Evolutionary conservation across 192 early-diverging fungal species (phyloP), one percentile per base, ranked within the genome.

Genomic region (Entophlyctis helioformis): DNA sequence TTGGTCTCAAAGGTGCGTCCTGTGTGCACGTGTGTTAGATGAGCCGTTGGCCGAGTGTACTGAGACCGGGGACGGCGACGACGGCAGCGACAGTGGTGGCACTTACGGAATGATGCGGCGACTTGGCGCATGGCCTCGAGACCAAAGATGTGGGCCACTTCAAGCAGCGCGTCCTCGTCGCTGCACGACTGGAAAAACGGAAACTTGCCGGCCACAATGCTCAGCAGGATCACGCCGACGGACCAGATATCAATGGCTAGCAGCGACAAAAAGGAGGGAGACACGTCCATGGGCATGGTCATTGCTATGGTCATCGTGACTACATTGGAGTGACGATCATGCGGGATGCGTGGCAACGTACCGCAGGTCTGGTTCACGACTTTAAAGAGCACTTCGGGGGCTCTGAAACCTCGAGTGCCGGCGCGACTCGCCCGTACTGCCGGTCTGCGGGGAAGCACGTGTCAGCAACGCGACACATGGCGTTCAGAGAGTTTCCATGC

Each of bases 161-260:
- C 93, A 38, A 93, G 53, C 21, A 95, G 48, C 12, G 87, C 85
- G 28, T 96, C 87, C 6, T 60, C 66, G 50, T 96, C 93, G 54
- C 89, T 86, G 33, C 69, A 72, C 0, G 87, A 86, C 44, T 86
- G 60, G 56, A 96, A 96, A 46, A 96, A 94, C 1, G 93, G 91
- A 50, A 86, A 96, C 22, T 78, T 60, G 6, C 80, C 79, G 10
- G 86, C 74, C 42, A 96, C 54, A 36, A 93, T 70, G 23, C 72
- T 85, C 4, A 90, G 53, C 11, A 96, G 46, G 26, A 82, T 93
- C 0, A 91, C 88, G 29, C 93, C 93, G 2, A 75, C 88, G 1
- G 89, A 75, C 93, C 93, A 96, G 3, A 96, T 71, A 53, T 96
- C 93, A 26, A 96, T 76, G 0, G 87, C 82, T 71, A 59, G 44